Evolutionary conservation across 495 filamentous ascomycete genomes (phyloP).

Genomic region (Aspergillus kassunensis): DNA sequence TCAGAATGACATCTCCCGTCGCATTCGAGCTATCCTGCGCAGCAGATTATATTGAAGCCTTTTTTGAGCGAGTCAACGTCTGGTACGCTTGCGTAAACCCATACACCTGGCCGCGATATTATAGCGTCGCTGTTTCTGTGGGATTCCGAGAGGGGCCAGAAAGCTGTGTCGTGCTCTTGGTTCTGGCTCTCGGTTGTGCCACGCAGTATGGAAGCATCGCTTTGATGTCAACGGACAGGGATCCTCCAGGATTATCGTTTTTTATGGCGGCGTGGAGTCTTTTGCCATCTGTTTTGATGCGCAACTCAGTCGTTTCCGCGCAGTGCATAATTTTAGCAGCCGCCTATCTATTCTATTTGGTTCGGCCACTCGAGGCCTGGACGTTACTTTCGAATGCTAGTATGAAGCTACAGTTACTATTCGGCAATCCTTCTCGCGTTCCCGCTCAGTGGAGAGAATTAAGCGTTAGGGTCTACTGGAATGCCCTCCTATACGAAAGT

Average conservation of each 20-base stretch:
- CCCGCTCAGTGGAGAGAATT: slow-evolving; percentile 66
- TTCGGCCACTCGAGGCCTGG: slow-evolving; percentile 78
- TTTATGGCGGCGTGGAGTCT: slow-evolving; percentile 77
- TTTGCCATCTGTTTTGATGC: slow-evolving; percentile 72
- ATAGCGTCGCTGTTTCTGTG: slow-evolving; percentile 64
- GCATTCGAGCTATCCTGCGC: slow-evolving; percentile 72
- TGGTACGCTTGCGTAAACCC: slow-evolving; percentile 87
- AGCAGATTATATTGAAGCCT: slow-evolving; percentile 67
- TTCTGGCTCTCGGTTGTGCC: slow-evolving; percentile 71
- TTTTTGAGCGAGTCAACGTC: slow-evolving; percentile 74
- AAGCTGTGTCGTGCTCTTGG: slow-evolving; percentile 77
- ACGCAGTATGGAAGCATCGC: slow-evolving; percentile 70
- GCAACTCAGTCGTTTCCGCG: slow-evolving; percentile 68
- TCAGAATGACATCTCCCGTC: slow-evolving; percentile 53
- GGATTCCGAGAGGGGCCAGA: slow-evolving; percentile 73
- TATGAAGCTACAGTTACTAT: slow-evolving; percentile 73
- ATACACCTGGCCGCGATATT: slow-evolving; percentile 74
- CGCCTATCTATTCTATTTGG: slow-evolving; percentile 78
- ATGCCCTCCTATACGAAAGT: slow-evolving; percentile 74
- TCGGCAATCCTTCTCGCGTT: slow-evolving; percentile 65
- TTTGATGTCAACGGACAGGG: slow-evolving; percentile 60
- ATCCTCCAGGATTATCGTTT: slow-evolving; percentile 73
- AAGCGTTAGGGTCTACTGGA: slow-evolving; percentile 78
- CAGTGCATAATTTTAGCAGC: slow-evolving; percentile 77
- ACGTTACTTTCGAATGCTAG: slow-evolving; percentile 72